Conservation (phyloP, 2,329 filamentous ascomycete genomes). For the Sporothrix brunneoviolacea region DNA sequence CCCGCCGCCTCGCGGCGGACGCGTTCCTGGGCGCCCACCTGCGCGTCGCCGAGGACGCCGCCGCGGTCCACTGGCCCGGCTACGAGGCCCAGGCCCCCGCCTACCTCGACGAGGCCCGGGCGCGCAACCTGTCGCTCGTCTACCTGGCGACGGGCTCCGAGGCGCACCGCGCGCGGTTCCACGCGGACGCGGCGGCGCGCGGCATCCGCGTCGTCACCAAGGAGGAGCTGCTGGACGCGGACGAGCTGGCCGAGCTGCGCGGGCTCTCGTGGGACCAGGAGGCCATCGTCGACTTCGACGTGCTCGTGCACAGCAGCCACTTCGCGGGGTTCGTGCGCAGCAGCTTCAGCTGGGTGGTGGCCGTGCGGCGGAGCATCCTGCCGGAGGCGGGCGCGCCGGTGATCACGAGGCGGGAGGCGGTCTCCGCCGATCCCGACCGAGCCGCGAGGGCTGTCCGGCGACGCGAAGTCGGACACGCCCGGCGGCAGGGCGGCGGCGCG, state of each 20-base stretch:
- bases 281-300: slow-evolving; percentile 15
- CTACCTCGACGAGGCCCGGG: slow-evolving; percentile 29
- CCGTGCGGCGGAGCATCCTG: slow-evolving; percentile 11
- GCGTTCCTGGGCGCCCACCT: slow-evolving; percentile 34
- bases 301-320: slow-evolving; percentile 13
- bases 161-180: slow-evolving; percentile 25
- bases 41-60: slow-evolving; percentile 30
- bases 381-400: slow-evolving; percentile 9
- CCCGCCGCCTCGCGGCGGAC: not conserved
- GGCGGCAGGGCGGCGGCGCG: not conserved
- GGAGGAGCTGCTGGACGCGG: slow-evolving; percentile 27
- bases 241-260: slow-evolving; percentile 24
- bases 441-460: no score
- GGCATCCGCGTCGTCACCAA: slow-evolving; percentile 29
- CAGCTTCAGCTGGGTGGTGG: slow-evolving; percentile 14
- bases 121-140: slow-evolving; percentile 24
- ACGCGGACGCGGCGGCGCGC: slow-evolving; percentile 22
- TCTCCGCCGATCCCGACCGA: no score
- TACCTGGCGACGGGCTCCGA: slow-evolving; percentile 33
- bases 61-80: slow-evolving; percentile 27
- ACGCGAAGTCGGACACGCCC: not conserved
- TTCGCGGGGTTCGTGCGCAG: slow-evolving; percentile 14
- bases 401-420: not conserved
- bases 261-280: slow-evolving; percentile 27
- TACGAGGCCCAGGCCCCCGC: slow-evolving; percentile 31